Evolutionary conservation across 1,284 basidiomycete genomes (phyloP).

Genomic region (Ganoderma meredithae): DNA sequence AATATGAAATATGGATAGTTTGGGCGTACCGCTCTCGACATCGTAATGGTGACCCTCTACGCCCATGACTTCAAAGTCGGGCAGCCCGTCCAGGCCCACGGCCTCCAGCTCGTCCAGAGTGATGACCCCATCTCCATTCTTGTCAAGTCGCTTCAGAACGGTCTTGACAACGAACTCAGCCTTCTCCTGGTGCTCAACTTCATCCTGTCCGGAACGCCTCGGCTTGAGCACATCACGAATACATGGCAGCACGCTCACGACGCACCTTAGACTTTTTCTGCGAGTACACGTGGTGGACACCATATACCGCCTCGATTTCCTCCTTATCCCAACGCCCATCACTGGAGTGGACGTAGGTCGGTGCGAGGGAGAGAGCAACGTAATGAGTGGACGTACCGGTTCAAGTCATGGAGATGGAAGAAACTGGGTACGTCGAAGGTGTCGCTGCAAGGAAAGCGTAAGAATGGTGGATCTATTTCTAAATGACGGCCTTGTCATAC

Average conservation of each 20-base stretch:
- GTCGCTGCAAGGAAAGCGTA: conserved; percentile 55
- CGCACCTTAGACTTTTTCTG: conserved; percentile 84
- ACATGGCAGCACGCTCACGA: not conserved
- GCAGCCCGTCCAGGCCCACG: conserved; percentile 82
- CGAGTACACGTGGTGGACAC: conserved; percentile 94
- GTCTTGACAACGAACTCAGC: conserved; percentile 83
- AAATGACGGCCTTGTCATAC: conserved; percentile 47
- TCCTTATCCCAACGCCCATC: conserved; percentile 79
- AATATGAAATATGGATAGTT: not conserved
- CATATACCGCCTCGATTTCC: conserved; percentile 92
- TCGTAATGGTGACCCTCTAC: conserved; percentile 95
- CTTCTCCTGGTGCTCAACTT: conserved; percentile 85
- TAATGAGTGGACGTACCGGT: conserved; percentile 59
- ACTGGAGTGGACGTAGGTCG: conserved; percentile 43
- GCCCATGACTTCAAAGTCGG: conserved; percentile 89
- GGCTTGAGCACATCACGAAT: conserved; percentile 1
- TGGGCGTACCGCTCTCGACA: conserved; percentile 76
- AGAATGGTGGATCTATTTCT: conserved; percentile 7
- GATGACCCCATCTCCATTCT: conserved; percentile 81
- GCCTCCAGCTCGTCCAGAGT: conserved; percentile 82
- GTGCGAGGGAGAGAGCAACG: not conserved
- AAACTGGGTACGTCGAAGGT: conserved; percentile 82
- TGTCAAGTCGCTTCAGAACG: conserved; percentile 82
- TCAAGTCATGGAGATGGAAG: conserved; percentile 92
- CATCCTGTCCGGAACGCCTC: conserved; percentile 55